Evolutionary conservation across 768 basidiomycete species (phyloP).

Genomic region (Rhizopogon roseolus): DNA sequence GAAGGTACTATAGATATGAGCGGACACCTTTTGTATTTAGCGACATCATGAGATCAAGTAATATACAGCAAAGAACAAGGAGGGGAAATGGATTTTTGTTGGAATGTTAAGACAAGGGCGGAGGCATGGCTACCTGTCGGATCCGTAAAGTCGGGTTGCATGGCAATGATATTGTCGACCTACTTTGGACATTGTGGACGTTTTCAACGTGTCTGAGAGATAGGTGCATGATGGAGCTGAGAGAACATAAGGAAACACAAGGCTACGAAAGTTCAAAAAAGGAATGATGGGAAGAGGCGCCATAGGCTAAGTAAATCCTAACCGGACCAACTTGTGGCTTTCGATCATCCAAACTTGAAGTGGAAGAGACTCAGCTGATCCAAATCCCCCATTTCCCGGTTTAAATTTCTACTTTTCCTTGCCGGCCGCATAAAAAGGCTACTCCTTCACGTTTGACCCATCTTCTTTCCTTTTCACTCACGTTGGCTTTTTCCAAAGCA

Average conservation of each 20-base stretch:
- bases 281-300: conserved; percentile 6
- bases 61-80: neutral
- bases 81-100: neutral
- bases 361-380: conserved; percentile 1
- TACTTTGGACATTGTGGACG: conserved; percentile 12
- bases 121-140: conserved; percentile 10
- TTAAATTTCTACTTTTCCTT: conserved; percentile 6
- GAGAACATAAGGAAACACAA: conserved; percentile 2
- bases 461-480: conserved; percentile 24
- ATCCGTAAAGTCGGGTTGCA: conserved; percentile 7
- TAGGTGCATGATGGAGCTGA: conserved; percentile 1
- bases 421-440: conserved; percentile 23
- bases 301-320: neutral
- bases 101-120: neutral
- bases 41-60: neutral
- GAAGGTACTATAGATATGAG: neutral
- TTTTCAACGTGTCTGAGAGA: conserved; percentile 15
- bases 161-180: conserved; percentile 7
- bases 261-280: conserved; percentile 9
- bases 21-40: neutral
- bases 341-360: conserved; percentile 1
- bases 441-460: conserved; percentile 23
- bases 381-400: conserved; percentile 4
- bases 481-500: conserved; percentile 18
- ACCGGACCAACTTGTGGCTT: neutral